Percentiles rank a stretch among this genome's conserved stretches.
Evolutionary conservation across 192 early-diverging fungal genomes (phyloP).

Genomic region (Coemansia erecta): DNA sequence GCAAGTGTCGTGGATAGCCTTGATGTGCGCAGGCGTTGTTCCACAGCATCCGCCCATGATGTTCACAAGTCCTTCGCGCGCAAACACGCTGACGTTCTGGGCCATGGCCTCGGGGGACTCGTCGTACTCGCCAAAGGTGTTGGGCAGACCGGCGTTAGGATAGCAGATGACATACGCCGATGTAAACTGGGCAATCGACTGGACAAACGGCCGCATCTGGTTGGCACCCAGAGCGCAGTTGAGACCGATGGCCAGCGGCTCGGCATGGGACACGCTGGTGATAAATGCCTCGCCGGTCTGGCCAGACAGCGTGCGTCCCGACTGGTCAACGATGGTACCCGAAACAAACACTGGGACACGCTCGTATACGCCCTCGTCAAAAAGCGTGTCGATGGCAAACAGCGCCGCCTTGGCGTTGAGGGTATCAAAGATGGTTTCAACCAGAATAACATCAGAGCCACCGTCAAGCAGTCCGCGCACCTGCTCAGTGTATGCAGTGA

Average conservation of each 20-base stretch:
- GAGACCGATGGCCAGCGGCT: slow-evolving; percentile 88
- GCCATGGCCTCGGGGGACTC: slow-evolving; percentile 86
- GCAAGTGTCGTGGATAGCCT: slow-evolving; percentile 76
- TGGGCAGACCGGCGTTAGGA: slow-evolving; percentile 95
- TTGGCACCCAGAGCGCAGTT: slow-evolving; percentile 85
- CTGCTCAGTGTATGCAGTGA: slow-evolving; percentile 89
- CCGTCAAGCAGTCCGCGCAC: slow-evolving; percentile 89
- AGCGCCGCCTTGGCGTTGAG: slow-evolving; percentile 96
- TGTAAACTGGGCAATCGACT: slow-evolving; percentile 82
- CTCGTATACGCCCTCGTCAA: slow-evolving; percentile 76
- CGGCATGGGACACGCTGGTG: slow-evolving; percentile 71
- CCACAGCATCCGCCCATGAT: slow-evolving; percentile 98
- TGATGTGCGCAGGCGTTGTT: slow-evolving; percentile 92
- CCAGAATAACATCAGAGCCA: slow-evolving; percentile 87
- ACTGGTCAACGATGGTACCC: slow-evolving; percentile 96
- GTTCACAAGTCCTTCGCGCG: slow-evolving; percentile 88
- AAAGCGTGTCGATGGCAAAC: slow-evolving; percentile 84
- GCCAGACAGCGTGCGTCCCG: slow-evolving; percentile 92
- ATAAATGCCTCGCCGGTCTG: slow-evolving; percentile 98
- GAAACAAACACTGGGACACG: slow-evolving; percentile 72
- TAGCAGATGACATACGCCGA: slow-evolving; percentile 87
- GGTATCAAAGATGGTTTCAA: slow-evolving; percentile 98
- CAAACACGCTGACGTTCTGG: slow-evolving; percentile 79
- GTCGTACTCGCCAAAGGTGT: slow-evolving; percentile 97
- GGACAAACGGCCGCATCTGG: slow-evolving; percentile 95